Evolutionary conservation across 2,329 filamentous ascomycete genomes (phyloP), one percentile per base, ranked within the genome.

Genomic region (Thelonectria discophora): DNA sequence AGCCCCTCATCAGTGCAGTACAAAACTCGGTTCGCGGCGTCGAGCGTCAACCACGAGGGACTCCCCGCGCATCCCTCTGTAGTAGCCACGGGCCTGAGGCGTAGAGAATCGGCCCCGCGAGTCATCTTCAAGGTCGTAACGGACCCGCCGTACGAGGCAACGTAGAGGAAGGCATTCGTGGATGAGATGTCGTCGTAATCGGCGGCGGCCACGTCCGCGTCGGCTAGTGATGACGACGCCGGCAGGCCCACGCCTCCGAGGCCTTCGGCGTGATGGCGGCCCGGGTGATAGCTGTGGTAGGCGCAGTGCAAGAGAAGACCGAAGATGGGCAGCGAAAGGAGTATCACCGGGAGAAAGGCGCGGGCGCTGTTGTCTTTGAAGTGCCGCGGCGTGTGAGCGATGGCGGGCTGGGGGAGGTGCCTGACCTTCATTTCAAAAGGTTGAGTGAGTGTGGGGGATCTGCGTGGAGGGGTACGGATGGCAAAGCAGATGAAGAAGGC

Each of bases 1-100:
- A 82, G 75, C 20, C 81, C 84, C 77, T 90, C 88, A 66, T 90
- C 83, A 46, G 86, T 68, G 74, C 87, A 90, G 76, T 85, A 88
- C 11, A 90, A 76, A 12, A 80, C 73, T 20, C 78, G 77, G 62
- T 81, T 79, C 47, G 76, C 69, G 59, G 78, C 73, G 70, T 87
- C 83, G 18, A 87, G 78, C 18, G 84, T 84, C 58, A 90, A 76
- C 87, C 88, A 90, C 11, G 86, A 84, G 5, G 88, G 84, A 62
- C 81, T 83, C 2, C 78, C 74, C 10, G 79, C 83, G 73, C 87
- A 89, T 34, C 76, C 77, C 53, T 77, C 78, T 20, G 78, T 79
- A 3, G 75, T 74, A 53, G 79, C 79, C 17, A 83, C 73, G 18
- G 74, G 70, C 66, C 77, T 74, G 61, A 88, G 79, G 18, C 49